Evolutionary conservation across 306 rosid species (phyloP).

Genomic region (Astragalus glycyphyllos): DNA sequence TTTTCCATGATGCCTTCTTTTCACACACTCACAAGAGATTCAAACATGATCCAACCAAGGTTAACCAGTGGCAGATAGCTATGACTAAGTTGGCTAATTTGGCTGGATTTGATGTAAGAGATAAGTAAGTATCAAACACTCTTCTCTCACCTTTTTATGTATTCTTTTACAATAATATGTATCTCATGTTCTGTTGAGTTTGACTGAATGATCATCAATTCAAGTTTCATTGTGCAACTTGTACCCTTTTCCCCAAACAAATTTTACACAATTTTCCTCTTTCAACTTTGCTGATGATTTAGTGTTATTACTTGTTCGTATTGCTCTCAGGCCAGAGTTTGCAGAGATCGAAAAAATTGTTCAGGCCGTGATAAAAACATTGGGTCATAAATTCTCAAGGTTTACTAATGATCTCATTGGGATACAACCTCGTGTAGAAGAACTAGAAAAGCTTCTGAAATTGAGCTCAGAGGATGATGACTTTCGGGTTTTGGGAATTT

Average conservation of each 20-base stretch:
- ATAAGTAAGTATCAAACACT: background rate
- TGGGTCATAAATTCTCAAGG: constrained; percentile 1
- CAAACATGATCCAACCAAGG: background rate
- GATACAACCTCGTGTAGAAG: constrained; percentile 14
- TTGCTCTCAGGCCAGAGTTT: constrained; percentile 11
- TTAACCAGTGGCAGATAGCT: background rate
- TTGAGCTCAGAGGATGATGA: background rate
- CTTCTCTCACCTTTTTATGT: too few species aligned
- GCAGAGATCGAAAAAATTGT: background rate
- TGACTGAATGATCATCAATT: too few species aligned
- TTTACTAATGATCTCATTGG: constrained; percentile 6
- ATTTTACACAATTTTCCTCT: too few species aligned
- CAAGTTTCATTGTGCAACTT: too few species aligned
- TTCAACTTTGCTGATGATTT: background rate
- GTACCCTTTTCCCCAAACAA: too few species aligned
- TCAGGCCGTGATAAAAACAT: background rate
- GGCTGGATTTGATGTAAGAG: constrained; percentile 30
- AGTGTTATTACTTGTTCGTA: background rate
- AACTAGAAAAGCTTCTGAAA: background rate
- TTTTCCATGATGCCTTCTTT: background rate
- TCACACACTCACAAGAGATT: background rate
- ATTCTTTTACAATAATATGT: too few species aligned
- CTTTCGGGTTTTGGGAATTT: constrained; percentile 6
- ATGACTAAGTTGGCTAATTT: background rate
- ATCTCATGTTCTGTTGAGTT: too few species aligned